These are phyloP conservation scores for Trichoderma sp. DNA, from an alignment of 2,329 filamentous ascomycete species.

Conservation along the genomic window DNA sequence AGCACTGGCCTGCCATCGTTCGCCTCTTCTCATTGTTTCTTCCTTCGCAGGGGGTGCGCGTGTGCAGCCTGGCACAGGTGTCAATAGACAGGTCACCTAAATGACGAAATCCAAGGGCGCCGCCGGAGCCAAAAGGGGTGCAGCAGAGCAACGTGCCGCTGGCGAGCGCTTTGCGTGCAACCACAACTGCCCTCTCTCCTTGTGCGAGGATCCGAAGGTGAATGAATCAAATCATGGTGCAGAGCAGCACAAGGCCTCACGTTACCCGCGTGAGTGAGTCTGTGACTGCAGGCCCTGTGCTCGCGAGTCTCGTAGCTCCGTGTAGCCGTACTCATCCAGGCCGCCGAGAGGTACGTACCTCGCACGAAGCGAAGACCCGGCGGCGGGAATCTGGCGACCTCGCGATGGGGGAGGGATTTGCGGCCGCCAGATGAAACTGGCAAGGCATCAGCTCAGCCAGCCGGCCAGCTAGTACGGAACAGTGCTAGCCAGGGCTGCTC, in stretches of 20 bases:
- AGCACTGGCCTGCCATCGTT: neutral
- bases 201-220: neutral
- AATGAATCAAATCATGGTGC: neutral
- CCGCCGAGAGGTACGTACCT: neutral
- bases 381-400: constrained; percentile 27
- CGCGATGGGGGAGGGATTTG: constrained; percentile 18
- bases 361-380: neutral
- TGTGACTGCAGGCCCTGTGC: neutral
- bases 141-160: constrained; percentile 23
- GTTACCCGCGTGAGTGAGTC: neutral
- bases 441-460: constrained; percentile 11
- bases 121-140: neutral
- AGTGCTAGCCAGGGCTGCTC: neutral
- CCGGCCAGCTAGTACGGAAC: constrained; percentile 2
- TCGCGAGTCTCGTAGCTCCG: neutral
- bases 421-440: constrained; percentile 24
- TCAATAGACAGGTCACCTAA: constrained; percentile 1
- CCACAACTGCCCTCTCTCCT: neutral
- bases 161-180: neutral
- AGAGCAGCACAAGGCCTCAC: neutral
- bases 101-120: constrained; percentile 21
- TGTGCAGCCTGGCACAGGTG: constrained; percentile 11
- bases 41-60: neutral
- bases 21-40: neutral
- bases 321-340: neutral